Evolutionary conservation across 2,329 filamentous ascomycete species (phyloP).

Genomic region (Myriosclerotinia curreyana): DNA sequence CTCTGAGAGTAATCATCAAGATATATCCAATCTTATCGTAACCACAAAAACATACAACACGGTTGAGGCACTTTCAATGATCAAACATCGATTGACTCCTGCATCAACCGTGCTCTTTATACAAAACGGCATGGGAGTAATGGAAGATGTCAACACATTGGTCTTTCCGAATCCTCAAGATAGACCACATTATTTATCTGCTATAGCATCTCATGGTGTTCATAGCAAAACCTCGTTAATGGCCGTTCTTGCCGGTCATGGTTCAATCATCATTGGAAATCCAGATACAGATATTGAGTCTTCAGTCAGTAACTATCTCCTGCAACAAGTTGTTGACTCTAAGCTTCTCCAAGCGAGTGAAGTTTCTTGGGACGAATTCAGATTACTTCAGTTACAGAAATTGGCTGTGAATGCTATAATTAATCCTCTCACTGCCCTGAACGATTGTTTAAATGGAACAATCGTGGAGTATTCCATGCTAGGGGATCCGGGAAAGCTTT

Average conservation of each 20-base stretch:
- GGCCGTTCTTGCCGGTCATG: constrained; percentile 52
- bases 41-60: constrained; percentile 72
- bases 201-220: constrained; percentile 58
- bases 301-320: constrained; percentile 25
- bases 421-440: constrained; percentile 79
- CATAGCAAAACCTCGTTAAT: constrained; percentile 50
- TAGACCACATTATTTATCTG: constrained; percentile 70
- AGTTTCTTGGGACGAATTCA: constrained; percentile 47
- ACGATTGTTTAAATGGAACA: constrained; percentile 75
- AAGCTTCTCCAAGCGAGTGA: constrained; percentile 45
- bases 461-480: constrained; percentile 48
- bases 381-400: constrained; percentile 76
- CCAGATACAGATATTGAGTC: neutral
- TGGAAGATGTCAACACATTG: constrained; percentile 56
- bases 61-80: constrained; percentile 54
- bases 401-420: constrained; percentile 76
- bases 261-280: constrained; percentile 47
- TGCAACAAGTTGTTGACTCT: constrained; percentile 44
- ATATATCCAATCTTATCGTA: constrained; percentile 64
- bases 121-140: constrained; percentile 81
- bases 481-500: constrained; percentile 44
- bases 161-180: constrained; percentile 56
- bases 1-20: too few species aligned
- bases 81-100: constrained; percentile 60
- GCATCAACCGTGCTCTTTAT: constrained; percentile 75